Base-by-base conservation (phyloP, 768 basidiomycete genomes). In the Lentinula edodes region DNA sequence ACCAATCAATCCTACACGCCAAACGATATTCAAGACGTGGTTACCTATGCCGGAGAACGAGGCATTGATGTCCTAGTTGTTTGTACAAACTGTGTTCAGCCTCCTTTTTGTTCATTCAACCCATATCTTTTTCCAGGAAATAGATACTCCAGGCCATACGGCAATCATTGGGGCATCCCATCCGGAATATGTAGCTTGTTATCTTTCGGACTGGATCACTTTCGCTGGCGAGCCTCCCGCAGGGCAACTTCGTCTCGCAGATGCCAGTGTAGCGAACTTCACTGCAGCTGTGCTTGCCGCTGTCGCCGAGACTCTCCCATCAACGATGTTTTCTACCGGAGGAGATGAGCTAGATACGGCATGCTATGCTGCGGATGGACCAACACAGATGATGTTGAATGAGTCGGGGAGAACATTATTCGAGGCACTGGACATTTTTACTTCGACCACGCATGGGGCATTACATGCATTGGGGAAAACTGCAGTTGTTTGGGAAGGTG, bases 131-230 rank as follows among this genome's bases (percentile, higher is more conserved):
- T 34, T 35, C 8, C 13, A 87, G 83, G 92, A 93, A 76, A 82
- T 94, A 56, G 93, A 93, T 69, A 89, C 83, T 2, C 93, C 93
- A 0, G 93, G 92, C 0, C 93, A 94, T 71, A 91, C 91, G 2
- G 78, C 87, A 0, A 73, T 78, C 35, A 87, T 95, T 42, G 79
- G 78, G 2, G 65, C 74, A 7, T 78, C 88, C 0, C 82, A 90
- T 67, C 92, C 93, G 0, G 88, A 93, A 35, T 82, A 84, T 61
- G 71, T 94, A 42, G 91, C 91, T 1, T 93, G 93, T 66, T 69
- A 75, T 15, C 70, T 79, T 15, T 78, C 76, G 2, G 71, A 76
- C 0, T 89, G 89, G 87, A 16, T 73, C 0, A 52, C 70, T 5
- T 90, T 83, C 60, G 89, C 89, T 6, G 80, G 75, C 64, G 88